Percentiles rank a stretch among this genome's conserved stretches.
phyloP scores from a whole-genome alignment of 2,329 filamentous ascomycete genomes.

The Fusarium beomiforme region DNA sequence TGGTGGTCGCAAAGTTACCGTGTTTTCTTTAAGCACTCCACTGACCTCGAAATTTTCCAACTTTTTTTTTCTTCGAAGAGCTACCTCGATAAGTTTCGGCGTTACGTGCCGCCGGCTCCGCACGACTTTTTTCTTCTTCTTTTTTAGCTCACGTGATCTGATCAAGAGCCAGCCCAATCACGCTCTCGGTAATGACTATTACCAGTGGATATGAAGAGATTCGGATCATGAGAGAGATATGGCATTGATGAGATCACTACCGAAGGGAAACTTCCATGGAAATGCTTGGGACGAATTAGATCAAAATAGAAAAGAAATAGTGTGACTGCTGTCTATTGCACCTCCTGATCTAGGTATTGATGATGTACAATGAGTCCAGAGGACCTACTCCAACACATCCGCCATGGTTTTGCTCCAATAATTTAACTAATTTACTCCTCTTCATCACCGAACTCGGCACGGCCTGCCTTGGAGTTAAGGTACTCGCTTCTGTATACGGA shows the following conservation, averaged over 20 bases:
- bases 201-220: constrained; percentile 22
- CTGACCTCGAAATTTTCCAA: constrained; percentile 47
- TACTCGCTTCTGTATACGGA: constrained; percentile 73
- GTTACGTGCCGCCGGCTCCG: constrained; percentile 48
- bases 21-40: constrained; percentile 42
- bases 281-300: not conserved
- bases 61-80: constrained; percentile 49
- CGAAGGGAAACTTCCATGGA: not conserved
- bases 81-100: constrained; percentile 42
- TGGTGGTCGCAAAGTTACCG: constrained; percentile 39
- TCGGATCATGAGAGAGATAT: not conserved
- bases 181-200: constrained; percentile 34
- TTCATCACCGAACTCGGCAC: constrained; percentile 61
- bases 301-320: constrained; percentile 35
- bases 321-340: constrained; percentile 50
- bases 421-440: constrained; percentile 53
- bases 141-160: constrained; percentile 18
- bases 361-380: constrained; percentile 54
- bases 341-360: constrained; percentile 49
- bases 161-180: constrained; percentile 33
- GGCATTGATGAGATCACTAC: constrained; percentile 11
- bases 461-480: constrained; percentile 81
- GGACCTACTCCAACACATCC: constrained; percentile 46
- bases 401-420: constrained; percentile 20
- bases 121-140: no score